Evolutionary conservation across 495 filamentous ascomycete genomes (phyloP).

Genomic region (Penicillium soppii): DNA sequence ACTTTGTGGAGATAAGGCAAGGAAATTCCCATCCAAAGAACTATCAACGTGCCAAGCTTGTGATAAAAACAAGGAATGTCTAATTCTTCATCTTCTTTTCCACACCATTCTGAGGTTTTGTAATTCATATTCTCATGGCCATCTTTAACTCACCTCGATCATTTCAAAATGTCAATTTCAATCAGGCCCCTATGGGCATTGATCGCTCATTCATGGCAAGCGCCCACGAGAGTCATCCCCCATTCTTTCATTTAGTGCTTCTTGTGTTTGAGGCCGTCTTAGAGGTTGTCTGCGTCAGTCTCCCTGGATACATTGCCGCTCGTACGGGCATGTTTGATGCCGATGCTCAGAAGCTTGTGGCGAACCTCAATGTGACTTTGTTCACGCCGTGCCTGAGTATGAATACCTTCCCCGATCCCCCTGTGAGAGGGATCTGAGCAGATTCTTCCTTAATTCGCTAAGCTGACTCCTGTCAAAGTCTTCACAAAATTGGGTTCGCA

Average conservation of each 20-base stretch:
- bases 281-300: constrained; percentile 91
- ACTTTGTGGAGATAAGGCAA: background rate
- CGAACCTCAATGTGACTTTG: constrained; percentile 88
- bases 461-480: constrained; percentile 51
- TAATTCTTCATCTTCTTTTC: background rate
- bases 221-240: constrained; percentile 54
- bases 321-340: constrained; percentile 87
- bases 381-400: constrained; percentile 97
- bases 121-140: constrained; percentile 35
- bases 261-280: constrained; percentile 95
- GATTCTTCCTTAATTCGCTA: background rate
- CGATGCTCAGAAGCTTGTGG: constrained; percentile 91
- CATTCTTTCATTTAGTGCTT: constrained; percentile 72
- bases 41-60: constrained; percentile 10
- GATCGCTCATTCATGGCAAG: constrained; percentile 29
- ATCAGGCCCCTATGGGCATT: constrained; percentile 34
- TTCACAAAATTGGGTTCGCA: constrained; percentile 98
- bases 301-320: constrained; percentile 94
- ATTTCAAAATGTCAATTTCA: constrained; percentile 54
- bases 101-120: background rate
- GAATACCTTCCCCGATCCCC: constrained; percentile 26
- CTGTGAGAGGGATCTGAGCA: background rate
- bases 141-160: constrained; percentile 63
- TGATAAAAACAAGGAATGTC: background rate
- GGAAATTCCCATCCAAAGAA: background rate